These are phyloP conservation scores for Escovopsis weberi DNA, from an alignment of 2,329 filamentous ascomycete species.

Conservation along the genomic window DNA sequence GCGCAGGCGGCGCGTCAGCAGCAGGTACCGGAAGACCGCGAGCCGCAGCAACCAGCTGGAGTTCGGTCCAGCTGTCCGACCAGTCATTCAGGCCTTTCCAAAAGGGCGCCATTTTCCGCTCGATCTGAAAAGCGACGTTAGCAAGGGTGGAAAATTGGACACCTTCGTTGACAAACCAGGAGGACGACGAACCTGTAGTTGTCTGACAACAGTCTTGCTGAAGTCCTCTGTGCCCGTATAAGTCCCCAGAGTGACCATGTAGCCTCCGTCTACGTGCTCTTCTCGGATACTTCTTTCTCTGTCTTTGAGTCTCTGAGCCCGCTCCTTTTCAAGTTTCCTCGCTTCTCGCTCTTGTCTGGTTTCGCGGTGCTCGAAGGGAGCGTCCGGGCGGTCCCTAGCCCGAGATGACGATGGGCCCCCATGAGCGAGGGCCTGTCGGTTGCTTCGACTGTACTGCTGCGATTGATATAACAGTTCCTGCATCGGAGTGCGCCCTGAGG, in stretches of 20 bases:
- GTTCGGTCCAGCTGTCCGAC: slow-evolving; percentile 77
- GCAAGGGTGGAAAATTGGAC: not conserved
- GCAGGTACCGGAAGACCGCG: slow-evolving; percentile 72
- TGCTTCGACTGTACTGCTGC: slow-evolving; percentile 16
- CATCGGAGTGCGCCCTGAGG: too few species aligned
- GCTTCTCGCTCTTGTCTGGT: slow-evolving; percentile 87
- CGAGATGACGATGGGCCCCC: slow-evolving; percentile 26
- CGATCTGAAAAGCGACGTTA: slow-evolving; percentile 47
- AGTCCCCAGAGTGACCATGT: slow-evolving; percentile 81
- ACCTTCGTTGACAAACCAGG: not conserved
- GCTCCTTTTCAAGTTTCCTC: slow-evolving; percentile 69
- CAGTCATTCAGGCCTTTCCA: slow-evolving; percentile 91
- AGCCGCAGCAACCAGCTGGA: slow-evolving; percentile 85
- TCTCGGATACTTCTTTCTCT: slow-evolving; percentile 81
- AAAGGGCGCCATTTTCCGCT: slow-evolving; percentile 82
- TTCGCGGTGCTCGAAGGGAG: slow-evolving; percentile 54
- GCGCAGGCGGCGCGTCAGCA: slow-evolving; percentile 67
- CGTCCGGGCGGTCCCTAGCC: slow-evolving; percentile 24
- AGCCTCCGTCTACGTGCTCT: slow-evolving; percentile 89
- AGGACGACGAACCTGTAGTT: slow-evolving; percentile 58
- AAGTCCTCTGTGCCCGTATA: slow-evolving; percentile 92
- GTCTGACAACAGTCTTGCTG: slow-evolving; percentile 73
- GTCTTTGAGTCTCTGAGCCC: slow-evolving; percentile 61
- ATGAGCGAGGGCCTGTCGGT: slow-evolving; percentile 33
- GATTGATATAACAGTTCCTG: too few species aligned